Conservation (phyloP, 257 asterid genomes). For the Cordia subcordata region DNA sequence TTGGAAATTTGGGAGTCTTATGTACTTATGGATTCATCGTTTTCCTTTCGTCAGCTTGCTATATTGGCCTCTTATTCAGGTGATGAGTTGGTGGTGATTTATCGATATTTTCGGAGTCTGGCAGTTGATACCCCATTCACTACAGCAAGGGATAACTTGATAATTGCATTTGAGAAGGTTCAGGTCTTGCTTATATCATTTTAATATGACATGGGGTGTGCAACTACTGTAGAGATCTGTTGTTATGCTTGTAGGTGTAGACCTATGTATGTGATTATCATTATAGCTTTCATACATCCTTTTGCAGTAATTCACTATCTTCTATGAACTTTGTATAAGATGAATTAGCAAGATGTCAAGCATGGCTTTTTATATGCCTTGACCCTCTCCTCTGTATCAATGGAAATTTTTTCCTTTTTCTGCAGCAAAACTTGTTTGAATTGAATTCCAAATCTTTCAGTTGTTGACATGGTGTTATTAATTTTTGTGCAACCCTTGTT, state of each 20-base stretch:
- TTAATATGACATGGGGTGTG: neutral
- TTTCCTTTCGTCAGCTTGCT: constrained; percentile 66
- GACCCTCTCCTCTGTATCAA: no score
- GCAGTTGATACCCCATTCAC: constrained; percentile 76
- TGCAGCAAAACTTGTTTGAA: no score
- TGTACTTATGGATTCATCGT: neutral
- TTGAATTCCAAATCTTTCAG: no score
- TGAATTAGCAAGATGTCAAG: no score
- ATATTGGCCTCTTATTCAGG: constrained; percentile 81
- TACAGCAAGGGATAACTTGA: constrained; percentile 90
- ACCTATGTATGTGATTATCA: no score
- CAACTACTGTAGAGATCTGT: neutral
- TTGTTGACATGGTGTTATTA: no score
- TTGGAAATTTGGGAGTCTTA: neutral
- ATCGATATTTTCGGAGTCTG: constrained; percentile 91
- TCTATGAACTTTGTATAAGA: no score
- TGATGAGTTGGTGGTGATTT: constrained; percentile 70
- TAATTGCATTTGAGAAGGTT: constrained; percentile 96
- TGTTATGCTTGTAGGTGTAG: neutral
- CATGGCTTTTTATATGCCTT: no score
- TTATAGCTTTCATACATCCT: no score
- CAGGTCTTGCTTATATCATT: neutral
- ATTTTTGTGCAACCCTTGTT: neutral
- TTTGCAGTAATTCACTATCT: no score
- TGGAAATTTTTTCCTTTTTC: no score